These are phyloP conservation scores for Colletotrichum echinochloae DNA, from an alignment of 2,329 filamentous ascomycete genomes.

Conservation along the genomic window DNA sequence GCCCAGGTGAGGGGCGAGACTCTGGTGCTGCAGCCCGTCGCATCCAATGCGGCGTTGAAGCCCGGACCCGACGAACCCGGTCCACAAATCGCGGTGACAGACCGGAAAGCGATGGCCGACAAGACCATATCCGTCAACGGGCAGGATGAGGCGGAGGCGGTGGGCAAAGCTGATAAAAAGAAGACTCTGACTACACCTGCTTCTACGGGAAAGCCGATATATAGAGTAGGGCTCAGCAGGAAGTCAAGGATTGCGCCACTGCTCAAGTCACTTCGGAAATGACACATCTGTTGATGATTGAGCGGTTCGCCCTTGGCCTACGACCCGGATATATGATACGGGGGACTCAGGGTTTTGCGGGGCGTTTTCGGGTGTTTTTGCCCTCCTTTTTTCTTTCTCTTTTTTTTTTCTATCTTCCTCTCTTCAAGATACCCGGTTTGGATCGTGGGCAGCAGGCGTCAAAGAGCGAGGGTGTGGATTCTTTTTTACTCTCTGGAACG, in stretches of 20 bases:
- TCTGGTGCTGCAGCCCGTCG: conserved; percentile 27
- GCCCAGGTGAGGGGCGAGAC: neutral
- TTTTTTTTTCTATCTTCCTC: neutral
- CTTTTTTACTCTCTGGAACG: neutral
- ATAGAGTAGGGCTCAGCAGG: conserved; percentile 65
- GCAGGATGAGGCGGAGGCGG: conserved; percentile 37
- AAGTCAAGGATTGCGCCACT: conserved; percentile 63
- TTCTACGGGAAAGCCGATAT: conserved; percentile 53
- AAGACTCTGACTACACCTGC: conserved; percentile 26
- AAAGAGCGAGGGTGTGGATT: neutral
- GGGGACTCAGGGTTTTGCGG: neutral
- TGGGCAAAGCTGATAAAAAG: conserved; percentile 32
- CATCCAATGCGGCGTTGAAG: conserved; percentile 19
- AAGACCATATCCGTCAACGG: neutral
- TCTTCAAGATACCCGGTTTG: conserved; percentile 24
- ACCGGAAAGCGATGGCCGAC: neutral
- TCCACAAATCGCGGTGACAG: conserved; percentile 18
- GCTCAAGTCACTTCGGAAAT: conserved; percentile 62
- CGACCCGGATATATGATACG: neutral
- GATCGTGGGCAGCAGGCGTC: conserved; percentile 15
- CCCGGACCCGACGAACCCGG: conserved; percentile 9
- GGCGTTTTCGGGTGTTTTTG: neutral
- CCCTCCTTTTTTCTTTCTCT: neutral
- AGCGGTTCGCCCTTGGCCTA: too few species aligned
- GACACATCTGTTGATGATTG: neutral